A percentile compares a stretch with the other conserved stretches of the same genome.
Conservation (phyloP, 2,329 filamentous ascomycete species). For the Aspergillus quadricinctus region DNA sequence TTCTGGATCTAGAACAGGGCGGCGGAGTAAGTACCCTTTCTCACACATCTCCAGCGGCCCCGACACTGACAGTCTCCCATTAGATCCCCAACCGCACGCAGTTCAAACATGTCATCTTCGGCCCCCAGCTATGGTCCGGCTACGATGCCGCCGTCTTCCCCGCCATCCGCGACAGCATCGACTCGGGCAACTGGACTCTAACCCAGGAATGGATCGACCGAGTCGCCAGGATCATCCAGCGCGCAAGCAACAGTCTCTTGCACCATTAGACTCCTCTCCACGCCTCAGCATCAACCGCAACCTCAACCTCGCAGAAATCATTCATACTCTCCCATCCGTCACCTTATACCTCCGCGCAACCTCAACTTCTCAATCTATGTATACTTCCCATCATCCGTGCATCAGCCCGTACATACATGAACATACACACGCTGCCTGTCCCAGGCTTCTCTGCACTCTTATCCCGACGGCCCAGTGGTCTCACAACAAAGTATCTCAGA, state of each 20-base stretch:
- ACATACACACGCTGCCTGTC: neutral
- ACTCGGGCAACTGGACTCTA: slow-evolving; percentile 64
- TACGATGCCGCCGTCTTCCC: slow-evolving; percentile 70
- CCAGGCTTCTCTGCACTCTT: neutral
- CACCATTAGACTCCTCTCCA: slow-evolving; percentile 24
- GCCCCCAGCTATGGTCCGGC: slow-evolving; percentile 71
- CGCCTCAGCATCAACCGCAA: neutral
- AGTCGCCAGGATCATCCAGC: slow-evolving; percentile 62
- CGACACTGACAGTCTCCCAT: neutral
- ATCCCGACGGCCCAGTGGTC: neutral
- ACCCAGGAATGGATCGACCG: slow-evolving; percentile 67
- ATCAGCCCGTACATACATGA: neutral
- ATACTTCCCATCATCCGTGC: neutral
- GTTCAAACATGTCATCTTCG: slow-evolving; percentile 90
- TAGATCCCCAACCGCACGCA: slow-evolving; percentile 82
- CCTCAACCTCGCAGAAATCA: neutral
- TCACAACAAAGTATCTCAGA: neutral
- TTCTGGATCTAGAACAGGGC: slow-evolving; percentile 69
- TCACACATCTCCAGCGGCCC: neutral
- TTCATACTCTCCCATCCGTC: neutral
- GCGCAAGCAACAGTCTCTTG: slow-evolving; percentile 52
- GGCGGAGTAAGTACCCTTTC: slow-evolving; percentile 64
- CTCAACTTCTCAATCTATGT: neutral
- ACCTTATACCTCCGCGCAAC: neutral
- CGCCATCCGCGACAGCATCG: slow-evolving; percentile 75